Conservation (phyloP, 371 early-diverging fungal species). For the Circinella minor region DNA sequence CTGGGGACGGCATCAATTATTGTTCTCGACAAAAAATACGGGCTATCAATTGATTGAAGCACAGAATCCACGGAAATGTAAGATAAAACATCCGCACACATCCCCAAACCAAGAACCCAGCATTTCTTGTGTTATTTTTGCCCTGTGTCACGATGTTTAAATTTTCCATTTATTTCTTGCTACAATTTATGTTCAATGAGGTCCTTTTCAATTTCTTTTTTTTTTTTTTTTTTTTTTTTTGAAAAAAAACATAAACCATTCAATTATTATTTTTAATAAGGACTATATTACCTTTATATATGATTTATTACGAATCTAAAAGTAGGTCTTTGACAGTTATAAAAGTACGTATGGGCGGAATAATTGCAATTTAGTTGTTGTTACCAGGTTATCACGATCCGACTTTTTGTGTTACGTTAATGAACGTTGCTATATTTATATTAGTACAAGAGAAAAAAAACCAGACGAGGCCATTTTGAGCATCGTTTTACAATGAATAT, state of each 20-base stretch:
- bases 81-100: background rate
- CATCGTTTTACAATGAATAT: constrained; percentile 3
- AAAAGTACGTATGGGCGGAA: too few relatives aligned
- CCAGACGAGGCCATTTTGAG: constrained; percentile 1
- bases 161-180: constrained; percentile 2
- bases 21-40: constrained; percentile 8
- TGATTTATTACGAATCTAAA: too few relatives aligned
- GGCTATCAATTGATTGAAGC: constrained; percentile 11
- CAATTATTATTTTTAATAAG: too few relatives aligned
- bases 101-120: background rate
- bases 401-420: constrained; percentile 1
- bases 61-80: constrained; percentile 17
- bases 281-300: too few relatives aligned
- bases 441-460: background rate
- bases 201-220: too few relatives aligned
- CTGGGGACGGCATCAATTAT: background rate
- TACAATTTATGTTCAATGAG: too few relatives aligned
- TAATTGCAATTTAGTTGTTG: too few relatives aligned
- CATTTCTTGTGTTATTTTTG: background rate
- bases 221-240: too few relatives aligned
- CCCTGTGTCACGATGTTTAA: constrained; percentile 2
- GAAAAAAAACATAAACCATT: too few relatives aligned
- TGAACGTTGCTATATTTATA: constrained; percentile 8
- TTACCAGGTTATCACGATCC: background rate
- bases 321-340: too few relatives aligned